Conservation (phyloP, 139 green algal genomes). For the Coccomyxa sp. region DNA sequence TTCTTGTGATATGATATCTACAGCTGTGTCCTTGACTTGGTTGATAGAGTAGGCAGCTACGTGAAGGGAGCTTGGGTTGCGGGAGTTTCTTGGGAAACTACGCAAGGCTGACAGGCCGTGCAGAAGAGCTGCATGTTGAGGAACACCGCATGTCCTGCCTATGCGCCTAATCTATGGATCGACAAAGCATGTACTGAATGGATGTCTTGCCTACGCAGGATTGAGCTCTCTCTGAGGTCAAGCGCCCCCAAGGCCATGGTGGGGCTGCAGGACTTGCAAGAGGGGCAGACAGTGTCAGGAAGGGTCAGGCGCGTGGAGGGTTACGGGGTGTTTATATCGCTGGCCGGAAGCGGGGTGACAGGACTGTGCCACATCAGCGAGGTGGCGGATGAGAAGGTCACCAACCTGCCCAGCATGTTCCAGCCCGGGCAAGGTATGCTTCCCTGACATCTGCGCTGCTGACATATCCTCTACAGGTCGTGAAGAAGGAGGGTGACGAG, state of each 20-base stretch:
- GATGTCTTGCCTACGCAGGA: slow-evolving; percentile 18
- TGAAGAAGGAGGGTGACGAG: too few relatives aligned
- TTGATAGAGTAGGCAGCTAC: too few relatives aligned
- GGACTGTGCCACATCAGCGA: slow-evolving; percentile 80
- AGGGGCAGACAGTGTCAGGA: slow-evolving; percentile 45
- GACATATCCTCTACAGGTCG: too few relatives aligned
- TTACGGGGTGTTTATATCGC: slow-evolving; percentile 87
- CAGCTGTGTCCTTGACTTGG: too few relatives aligned
- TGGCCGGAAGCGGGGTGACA: slow-evolving; percentile 40
- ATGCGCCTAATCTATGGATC: too few relatives aligned
- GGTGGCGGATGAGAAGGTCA: slow-evolving; percentile 67
- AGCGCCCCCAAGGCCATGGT: not conserved
- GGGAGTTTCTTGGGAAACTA: too few relatives aligned
- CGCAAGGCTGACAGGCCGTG: too few relatives aligned
- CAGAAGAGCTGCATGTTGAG: too few relatives aligned
- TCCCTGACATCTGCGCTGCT: too few relatives aligned
- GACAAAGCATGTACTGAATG: not conserved
- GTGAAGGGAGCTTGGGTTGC: too few relatives aligned
- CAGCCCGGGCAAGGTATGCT: slow-evolving; percentile 38
- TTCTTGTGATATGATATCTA: too few relatives aligned
- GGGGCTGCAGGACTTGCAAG: slow-evolving; percentile 36
- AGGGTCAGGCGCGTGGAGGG: slow-evolving; percentile 62
- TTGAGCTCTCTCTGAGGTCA: slow-evolving; percentile 64
- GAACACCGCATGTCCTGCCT: too few relatives aligned
- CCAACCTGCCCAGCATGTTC: slow-evolving; percentile 51